Base-by-base conservation (phyloP, 352 stramenopile genomes). In the Phytophthora vignae region DNA sequence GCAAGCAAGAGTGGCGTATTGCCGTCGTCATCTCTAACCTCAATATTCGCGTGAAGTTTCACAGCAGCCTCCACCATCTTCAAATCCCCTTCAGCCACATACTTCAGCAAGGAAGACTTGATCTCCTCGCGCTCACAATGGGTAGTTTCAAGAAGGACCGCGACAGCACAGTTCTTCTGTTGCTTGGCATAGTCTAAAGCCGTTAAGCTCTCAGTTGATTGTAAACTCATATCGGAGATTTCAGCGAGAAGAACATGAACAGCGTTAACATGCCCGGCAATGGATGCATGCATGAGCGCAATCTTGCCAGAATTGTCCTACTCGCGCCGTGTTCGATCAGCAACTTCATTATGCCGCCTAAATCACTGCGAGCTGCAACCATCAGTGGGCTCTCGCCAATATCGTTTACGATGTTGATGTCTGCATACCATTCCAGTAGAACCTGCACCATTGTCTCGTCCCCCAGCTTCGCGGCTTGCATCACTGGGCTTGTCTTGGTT, bases 401-500 rank as follows among this genome's bases (percentile, higher is more conserved):
- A 56, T 38, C 25, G 15, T 36, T 38, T 4, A n/a, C 50, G 11
- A 36, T 36, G 15, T 56, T 56, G 21, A 25, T 21, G 25, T 56
- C 50, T 11, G 50, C 50, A 15, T 56, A 56, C 50, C 50, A 56
- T 36, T 56, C 50, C 7, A 40, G 50, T 12, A 56, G 25, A 17
- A 27, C 9, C 25, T 27, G 14, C 12, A 57, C 22, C 22, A 22
- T 38, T 27, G 40, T 15, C 22, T 40, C 14, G 15, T 21, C 40
- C 15, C 52, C 25, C 9, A 22, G 17, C 12, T 3, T 31, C 14
- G 12, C 22, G 11, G 50, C 50, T 36, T 56, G 50, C 25, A 56
- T 38, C 25, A 56, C 21, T 12, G 50, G 50, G 7, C 25, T 57
- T 22, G 25, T 57, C 25, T 57, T 57, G 52, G 52, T 22, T 57